These are phyloP conservation scores for Pythium sukuiense DNA, from an alignment of 352 stramenopile species.

Conservation along the genomic window DNA sequence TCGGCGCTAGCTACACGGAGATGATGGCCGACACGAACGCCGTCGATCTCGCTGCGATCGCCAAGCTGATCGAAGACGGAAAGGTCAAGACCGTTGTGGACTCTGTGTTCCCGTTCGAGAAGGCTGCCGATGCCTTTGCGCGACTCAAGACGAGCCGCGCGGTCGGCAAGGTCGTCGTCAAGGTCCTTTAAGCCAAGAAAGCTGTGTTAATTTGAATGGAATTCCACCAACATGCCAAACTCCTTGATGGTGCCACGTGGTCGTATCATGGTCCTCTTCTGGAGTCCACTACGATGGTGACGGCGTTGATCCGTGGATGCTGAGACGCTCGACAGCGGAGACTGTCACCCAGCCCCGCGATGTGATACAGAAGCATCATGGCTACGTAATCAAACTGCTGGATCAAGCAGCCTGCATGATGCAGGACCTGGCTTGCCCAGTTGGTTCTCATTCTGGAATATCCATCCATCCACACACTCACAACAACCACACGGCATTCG, in stretches of 20 bases:
- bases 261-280: background rate
- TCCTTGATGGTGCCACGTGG: background rate
- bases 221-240: background rate
- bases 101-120: constrained; percentile 33
- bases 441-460: background rate
- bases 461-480: background rate
- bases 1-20: background rate
- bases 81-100: constrained; percentile 28
- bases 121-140: constrained; percentile 31
- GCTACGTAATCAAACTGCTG: background rate
- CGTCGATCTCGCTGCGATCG: constrained; percentile 31
- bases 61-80: constrained; percentile 27
- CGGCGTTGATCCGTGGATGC: background rate
- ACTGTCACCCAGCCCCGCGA: background rate
- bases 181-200: constrained; percentile 3
- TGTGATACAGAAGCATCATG: background rate
- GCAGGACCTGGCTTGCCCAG: too few species aligned
- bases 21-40: constrained; percentile 15
- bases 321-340: background rate
- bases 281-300: background rate
- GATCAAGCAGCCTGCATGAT: too few species aligned
- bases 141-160: constrained; percentile 37
- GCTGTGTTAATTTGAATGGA: background rate
- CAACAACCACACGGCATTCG: background rate
- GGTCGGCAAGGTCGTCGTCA: constrained; percentile 25